A percentile compares a stretch with the other conserved stretches of the same genome.
phyloP scores from a whole-genome alignment of 371 early-diverging fungal genomes.

The Haplosporangium sp. region DNA sequence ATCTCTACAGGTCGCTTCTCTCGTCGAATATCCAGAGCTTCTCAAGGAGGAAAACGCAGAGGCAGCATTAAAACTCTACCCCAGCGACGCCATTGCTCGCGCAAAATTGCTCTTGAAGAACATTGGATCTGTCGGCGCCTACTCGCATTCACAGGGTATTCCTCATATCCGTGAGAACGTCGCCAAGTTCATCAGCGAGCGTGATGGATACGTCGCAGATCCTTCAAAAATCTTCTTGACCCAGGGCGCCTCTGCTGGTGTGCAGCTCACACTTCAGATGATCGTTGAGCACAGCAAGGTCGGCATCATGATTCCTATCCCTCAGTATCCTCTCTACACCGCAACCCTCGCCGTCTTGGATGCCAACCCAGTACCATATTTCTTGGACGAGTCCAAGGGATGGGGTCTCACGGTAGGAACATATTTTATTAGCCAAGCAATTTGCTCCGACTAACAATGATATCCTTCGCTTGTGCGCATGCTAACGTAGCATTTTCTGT shows the following conservation, averaged over 20 bases:
- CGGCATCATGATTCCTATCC: conserved; percentile 98
- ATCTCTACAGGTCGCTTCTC: conserved; percentile 75
- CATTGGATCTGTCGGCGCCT: conserved; percentile 89
- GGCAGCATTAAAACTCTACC: conserved; percentile 69
- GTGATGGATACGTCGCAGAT: conserved; percentile 89
- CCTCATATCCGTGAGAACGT: conserved; percentile 86
- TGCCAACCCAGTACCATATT: conserved; percentile 91
- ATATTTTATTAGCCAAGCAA: neutral
- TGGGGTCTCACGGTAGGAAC: conserved; percentile 79
- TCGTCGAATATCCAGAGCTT: conserved; percentile 90
- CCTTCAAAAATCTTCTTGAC: conserved; percentile 92
- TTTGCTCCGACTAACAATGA: neutral
- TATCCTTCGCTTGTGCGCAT: neutral
- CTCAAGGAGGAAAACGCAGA: conserved; percentile 68
- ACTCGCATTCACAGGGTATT: conserved; percentile 95
- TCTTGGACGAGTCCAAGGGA: conserved; percentile 84
- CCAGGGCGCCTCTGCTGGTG: conserved; percentile 89
- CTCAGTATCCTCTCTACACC: conserved; percentile 98
- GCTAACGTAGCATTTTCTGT: neutral
- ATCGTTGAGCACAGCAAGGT: conserved; percentile 81
- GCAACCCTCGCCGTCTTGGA: conserved; percentile 89
- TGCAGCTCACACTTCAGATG: conserved; percentile 88
- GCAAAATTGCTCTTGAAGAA: conserved; percentile 76
- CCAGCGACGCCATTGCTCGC: conserved; percentile 89
- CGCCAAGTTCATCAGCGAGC: conserved; percentile 82